Percentiles rank a stretch among this genome's conserved stretches.
Evolutionary conservation across 352 stramenopile species (phyloP).

Genomic region (Phytophthora pisi): DNA sequence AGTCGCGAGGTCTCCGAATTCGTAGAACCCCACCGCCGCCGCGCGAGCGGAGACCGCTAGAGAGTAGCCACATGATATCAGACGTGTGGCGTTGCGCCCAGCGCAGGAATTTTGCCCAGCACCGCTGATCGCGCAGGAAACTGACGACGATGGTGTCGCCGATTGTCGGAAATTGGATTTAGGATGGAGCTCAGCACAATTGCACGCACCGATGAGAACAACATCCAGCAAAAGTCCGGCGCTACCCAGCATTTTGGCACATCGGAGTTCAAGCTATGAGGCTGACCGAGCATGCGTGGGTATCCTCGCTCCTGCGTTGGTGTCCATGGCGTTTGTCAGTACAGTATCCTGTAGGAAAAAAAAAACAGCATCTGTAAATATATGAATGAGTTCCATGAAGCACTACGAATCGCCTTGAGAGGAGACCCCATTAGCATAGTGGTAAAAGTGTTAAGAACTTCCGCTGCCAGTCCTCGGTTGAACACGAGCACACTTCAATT

Average conservation of each 20-base stretch:
- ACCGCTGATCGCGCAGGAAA: conserved; percentile 18
- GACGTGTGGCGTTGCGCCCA: conserved; percentile 7
- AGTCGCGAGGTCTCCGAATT: conserved; percentile 4
- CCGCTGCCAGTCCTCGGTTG: too few relatives aligned
- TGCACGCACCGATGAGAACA: background rate
- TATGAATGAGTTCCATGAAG: too few relatives aligned
- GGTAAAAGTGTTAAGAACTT: too few relatives aligned
- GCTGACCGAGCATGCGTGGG: background rate
- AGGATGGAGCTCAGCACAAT: background rate
- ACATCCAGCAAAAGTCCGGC: background rate
- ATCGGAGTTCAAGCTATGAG: background rate
- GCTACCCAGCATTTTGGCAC: background rate
- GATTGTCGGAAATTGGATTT: conserved; percentile 13
- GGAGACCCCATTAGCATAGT: too few relatives aligned
- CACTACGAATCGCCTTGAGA: too few relatives aligned
- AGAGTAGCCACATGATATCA: conserved; percentile 30
- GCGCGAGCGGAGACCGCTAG: conserved; percentile 7
- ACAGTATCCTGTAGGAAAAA: background rate
- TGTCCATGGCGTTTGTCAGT: background rate
- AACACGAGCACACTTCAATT: too few relatives aligned
- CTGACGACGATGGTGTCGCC: conserved; percentile 27
- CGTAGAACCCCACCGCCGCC: background rate
- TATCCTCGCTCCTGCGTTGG: background rate
- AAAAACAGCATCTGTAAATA: background rate
- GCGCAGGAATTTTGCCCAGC: conserved; percentile 3